A percentile compares a stretch with the other conserved stretches of the same genome.
These are phyloP conservation scores for Neofusicoccum sp. DNA, from an alignment of 2,329 filamentous ascomycete species.

Conservation along the genomic window DNA sequence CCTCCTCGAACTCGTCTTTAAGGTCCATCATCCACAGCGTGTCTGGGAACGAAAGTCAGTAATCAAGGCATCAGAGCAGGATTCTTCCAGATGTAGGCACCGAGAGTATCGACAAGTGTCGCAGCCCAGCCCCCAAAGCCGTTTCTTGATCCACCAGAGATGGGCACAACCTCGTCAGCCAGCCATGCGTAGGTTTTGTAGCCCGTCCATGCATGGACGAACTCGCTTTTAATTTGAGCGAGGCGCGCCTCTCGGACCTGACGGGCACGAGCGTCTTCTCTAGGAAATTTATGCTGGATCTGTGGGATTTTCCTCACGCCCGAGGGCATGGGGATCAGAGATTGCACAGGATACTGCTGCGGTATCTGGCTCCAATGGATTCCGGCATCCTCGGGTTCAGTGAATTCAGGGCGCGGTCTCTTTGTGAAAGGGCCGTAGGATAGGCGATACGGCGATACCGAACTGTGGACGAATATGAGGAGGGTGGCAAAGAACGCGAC, in stretches of 20 bases:
- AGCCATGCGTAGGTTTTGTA: slow-evolving; percentile 65
- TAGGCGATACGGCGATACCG: slow-evolving; percentile 25
- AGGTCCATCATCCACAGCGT: slow-evolving; percentile 86
- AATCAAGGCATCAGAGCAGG: too few relatives aligned
- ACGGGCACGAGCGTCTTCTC: slow-evolving; percentile 23
- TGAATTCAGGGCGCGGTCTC: background rate
- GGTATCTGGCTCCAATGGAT: slow-evolving; percentile 34
- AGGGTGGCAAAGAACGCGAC: slow-evolving; percentile 28
- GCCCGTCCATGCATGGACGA: slow-evolving; percentile 49
- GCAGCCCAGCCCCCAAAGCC: slow-evolving; percentile 67
- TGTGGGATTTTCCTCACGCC: slow-evolving; percentile 30
- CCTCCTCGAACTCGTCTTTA: slow-evolving; percentile 75
- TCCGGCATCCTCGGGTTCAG: background rate
- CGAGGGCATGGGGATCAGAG: slow-evolving; percentile 29
- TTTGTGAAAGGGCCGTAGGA: slow-evolving; percentile 13
- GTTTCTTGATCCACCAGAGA: slow-evolving; percentile 53
- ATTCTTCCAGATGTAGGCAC: too few relatives aligned
- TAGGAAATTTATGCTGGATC: slow-evolving; percentile 32
- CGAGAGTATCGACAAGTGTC: slow-evolving; percentile 59
- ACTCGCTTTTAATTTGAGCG: slow-evolving; percentile 31
- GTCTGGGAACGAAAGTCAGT: slow-evolving; percentile 51
- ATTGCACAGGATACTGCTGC: slow-evolving; percentile 29
- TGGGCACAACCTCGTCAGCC: slow-evolving; percentile 61
- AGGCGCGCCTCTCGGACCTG: slow-evolving; percentile 28
- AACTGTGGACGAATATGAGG: slow-evolving; percentile 29